Base-by-base conservation (phyloP, 148 eudicot species). In the Chenopodium berlandieri region DNA sequence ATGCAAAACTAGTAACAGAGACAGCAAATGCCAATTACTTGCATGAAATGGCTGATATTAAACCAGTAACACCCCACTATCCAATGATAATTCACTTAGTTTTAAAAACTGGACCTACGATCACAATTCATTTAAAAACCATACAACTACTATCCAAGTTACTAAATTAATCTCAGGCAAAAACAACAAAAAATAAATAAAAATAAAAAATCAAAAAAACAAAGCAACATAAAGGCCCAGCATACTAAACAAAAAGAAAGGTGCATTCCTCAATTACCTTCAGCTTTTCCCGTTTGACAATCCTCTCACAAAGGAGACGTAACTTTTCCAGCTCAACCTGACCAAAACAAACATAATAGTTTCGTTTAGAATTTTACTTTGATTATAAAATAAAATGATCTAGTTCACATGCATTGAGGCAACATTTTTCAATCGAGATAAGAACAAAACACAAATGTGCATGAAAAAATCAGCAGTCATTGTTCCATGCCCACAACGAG, bases 321-420 rank as follows among this genome's bases (percentile, higher is more conserved):
- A 96, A 82, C 68, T 93, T 90, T 91, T 96, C 99, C 82, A 96
- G 85, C 88, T 96, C 98, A 82, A 96, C 99, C 99, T 96, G 89
- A 74, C 75, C 32, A 83, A 80, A 50, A 69, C 16, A 56, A 7
- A 68, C 82, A 75, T 67, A 22, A n/a, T 46, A 80, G 8, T 27
- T 14, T 34, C 47, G 14, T 37, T 77, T 65, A 75, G 22, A 37
- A 31, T 10, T 14, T 23, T 20, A 19, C 65, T 20, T 22, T 19
- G n/a, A 22, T 22, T 5, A 5, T 48, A 48, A 48, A 48, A 48
- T 9, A 10, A 48, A 10, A 10, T 9, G 52, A 48, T 48, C 52
- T 48, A 48, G 52, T 48, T 9, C 11, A 48, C 11, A 48, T 48
- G 52, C 13, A 48, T 48, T 9, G 52, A 48, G 12, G 13, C 52